Evolutionary conservation across 208 protist species (phyloP).

Genomic region (Blechomonas ayalai): DNA sequence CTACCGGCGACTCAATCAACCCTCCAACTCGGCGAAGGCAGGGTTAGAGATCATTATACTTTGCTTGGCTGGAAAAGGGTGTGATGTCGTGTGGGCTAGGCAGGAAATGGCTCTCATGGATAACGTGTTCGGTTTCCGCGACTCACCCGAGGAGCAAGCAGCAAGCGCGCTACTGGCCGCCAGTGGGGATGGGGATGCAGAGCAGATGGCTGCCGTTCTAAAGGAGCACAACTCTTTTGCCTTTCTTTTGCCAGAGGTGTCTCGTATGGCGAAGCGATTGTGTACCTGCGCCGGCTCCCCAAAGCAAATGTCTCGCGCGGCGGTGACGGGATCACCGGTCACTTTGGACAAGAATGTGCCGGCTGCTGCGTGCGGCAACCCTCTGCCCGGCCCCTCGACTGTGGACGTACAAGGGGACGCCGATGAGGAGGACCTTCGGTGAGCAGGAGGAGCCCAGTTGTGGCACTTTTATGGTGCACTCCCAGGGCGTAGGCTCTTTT

Average conservation of each 20-base stretch:
- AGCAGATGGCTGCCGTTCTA: conserved; percentile 39
- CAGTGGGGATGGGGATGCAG: conserved; percentile 57
- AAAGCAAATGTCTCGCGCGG: too few species aligned
- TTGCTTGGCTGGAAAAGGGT: conserved; percentile 20
- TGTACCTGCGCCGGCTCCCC: conserved; percentile 19
- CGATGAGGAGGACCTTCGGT: too few species aligned
- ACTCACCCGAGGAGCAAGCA: conserved; percentile 42
- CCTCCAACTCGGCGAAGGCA: conserved; percentile 59
- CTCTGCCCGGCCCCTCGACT: too few species aligned
- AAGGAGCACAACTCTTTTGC: conserved; percentile 38
- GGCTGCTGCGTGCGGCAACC: too few species aligned
- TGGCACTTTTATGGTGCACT: too few species aligned
- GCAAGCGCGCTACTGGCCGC: conserved; percentile 32
- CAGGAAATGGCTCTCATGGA: conserved; percentile 48
- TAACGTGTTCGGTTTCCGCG: conserved; percentile 47
- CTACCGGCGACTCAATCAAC: conserved; percentile 59
- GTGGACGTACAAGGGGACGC: too few species aligned
- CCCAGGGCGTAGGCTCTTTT: too few species aligned
- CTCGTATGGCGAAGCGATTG: conserved; percentile 57
- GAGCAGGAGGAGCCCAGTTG: too few species aligned
- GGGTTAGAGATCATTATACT: conserved; percentile 66
- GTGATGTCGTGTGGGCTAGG: conserved; percentile 55
- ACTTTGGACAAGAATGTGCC: too few species aligned
- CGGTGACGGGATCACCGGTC: too few species aligned
- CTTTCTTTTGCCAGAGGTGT: conserved; percentile 61